A percentile compares a stretch with the other conserved stretches of the same genome.
These are phyloP conservation scores for Anthracocystis panici-leucophaei DNA, from an alignment of 1,284 basidiomycete genomes.

Conservation along the genomic window DNA sequence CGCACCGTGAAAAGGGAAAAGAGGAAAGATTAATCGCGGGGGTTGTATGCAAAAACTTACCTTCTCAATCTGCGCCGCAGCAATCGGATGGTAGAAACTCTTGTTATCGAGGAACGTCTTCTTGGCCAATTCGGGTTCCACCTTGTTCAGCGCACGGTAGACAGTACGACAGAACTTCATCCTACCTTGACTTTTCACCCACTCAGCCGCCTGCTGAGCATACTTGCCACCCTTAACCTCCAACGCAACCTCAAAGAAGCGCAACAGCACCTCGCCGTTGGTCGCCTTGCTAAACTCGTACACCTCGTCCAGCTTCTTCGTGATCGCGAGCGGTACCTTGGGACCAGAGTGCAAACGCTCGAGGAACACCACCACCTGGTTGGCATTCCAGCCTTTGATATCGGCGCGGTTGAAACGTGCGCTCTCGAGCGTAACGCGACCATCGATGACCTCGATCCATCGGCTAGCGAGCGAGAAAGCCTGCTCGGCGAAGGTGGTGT, in stretches of 20 bases:
- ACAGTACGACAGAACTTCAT: conserved; percentile 72
- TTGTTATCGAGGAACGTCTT: conserved; percentile 75
- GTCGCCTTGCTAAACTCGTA: conserved; percentile 71
- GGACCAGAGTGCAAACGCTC: conserved; percentile 71
- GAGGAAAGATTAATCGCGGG: no score
- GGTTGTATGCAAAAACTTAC: conserved; percentile 45
- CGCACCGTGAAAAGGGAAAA: neutral
- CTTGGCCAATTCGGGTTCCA: conserved; percentile 76
- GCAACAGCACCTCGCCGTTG: conserved; percentile 72
- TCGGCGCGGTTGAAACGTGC: conserved; percentile 50
- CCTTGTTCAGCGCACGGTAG: conserved; percentile 72
- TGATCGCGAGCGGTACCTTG: conserved; percentile 65
- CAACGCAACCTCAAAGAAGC: conserved; percentile 73
- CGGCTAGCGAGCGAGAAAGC: conserved; percentile 77
- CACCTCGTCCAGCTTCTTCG: conserved; percentile 70
- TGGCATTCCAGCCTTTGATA: conserved; percentile 65
- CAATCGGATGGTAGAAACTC: conserved; percentile 72
- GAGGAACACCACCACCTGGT: conserved; percentile 72
- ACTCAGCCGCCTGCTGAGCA: conserved; percentile 71
- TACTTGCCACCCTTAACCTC: conserved; percentile 71
- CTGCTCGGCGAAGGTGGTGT: conserved; percentile 80
- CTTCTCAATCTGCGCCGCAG: conserved; percentile 65
- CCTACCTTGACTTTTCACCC: conserved; percentile 72
- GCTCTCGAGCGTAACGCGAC: conserved; percentile 16
- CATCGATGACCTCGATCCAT: conserved; percentile 75